Base-by-base conservation (phyloP, 441 rosid species). In the Corymbia citriodora region DNA sequence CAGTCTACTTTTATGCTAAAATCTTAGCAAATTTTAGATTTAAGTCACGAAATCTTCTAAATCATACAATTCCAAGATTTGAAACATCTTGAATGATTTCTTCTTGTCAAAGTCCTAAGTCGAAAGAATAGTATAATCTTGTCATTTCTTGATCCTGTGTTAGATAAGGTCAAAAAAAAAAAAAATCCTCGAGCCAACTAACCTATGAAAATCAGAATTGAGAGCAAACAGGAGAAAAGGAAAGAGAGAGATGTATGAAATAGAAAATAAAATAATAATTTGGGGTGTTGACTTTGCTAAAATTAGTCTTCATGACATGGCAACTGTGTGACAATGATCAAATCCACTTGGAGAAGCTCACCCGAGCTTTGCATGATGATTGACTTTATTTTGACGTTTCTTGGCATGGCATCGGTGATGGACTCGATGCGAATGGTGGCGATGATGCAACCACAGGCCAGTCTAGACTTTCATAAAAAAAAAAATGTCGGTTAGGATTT, bases 41-140 rank as follows among this genome's bases (percentile, higher is more conserved):
- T 68, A 68, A 16, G 40, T 31, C 74, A n/a, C 7, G 2, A 0
- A n/a, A 65, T 65, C 40, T n/a, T 65, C 74, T n/a, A n/a, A n/a
- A n/a, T 65, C 33, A 9, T 15, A 1, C 2, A n/a, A 18, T n/a
- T 7, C 1, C 74, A n/a, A 0, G 1, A 65, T 65, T 8, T 5
- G 0, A 65, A n/a, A 65, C 10, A 65, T n/a, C 19, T n/a, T 8
- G 19, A n/a, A 65, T n/a, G 74, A 65, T n/a, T n/a, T 8, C 33
- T n/a, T 65, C 10, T 15, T 65, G 19, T 65, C 40, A 1, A 65
- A n/a, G 74, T 65, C 10, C n/a, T 65, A 14, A n/a, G 74, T 65
- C 6, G 3, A 65, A 15, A 59, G 29, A 15, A 65, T 65, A n/a
- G 40, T 65, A 65, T n/a, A 19, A 15, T 65, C 19, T 65, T 8